These are phyloP conservation scores for Sanghuangporus weigelae DNA, from an alignment of 1,284 basidiomycete species.

Conservation along the genomic window DNA sequence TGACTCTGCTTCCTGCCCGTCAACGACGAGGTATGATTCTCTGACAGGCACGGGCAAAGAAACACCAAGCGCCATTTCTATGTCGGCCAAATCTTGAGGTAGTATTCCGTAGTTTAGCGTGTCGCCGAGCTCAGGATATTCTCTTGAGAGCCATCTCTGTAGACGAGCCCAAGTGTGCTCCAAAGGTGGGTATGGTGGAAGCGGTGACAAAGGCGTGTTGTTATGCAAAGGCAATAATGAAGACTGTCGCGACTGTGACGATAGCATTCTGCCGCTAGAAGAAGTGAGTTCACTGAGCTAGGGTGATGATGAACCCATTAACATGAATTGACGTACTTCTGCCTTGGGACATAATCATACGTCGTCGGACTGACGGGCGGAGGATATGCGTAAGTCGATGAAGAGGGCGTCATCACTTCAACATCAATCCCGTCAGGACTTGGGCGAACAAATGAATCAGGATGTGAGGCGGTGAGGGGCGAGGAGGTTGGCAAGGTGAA, in stretches of 20 bases:
- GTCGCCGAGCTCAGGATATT: constrained; percentile 88
- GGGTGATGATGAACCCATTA: constrained; percentile 8
- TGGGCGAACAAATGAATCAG: constrained; percentile 54
- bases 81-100: constrained; percentile 65
- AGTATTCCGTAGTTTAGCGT: constrained; percentile 85
- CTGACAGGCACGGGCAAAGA: constrained; percentile 73
- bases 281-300: constrained; percentile 9
- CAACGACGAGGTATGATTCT: constrained; percentile 77
- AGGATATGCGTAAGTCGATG: constrained; percentile 66
- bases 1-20: constrained; percentile 87
- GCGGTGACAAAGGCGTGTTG: constrained; percentile 33
- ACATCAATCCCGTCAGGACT: constrained; percentile 44
- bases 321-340: constrained; percentile 42
- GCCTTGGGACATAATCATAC: constrained; percentile 52
- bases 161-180: constrained; percentile 77
- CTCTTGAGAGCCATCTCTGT: constrained; percentile 65
- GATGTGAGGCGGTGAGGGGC: constrained; percentile 46
- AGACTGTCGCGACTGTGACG: constrained; percentile 42
- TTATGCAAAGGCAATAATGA: constrained; percentile 65
- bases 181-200: constrained; percentile 67
- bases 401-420: constrained; percentile 29
- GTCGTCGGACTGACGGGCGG: constrained; percentile 43
- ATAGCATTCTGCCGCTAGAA: constrained; percentile 24
- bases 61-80: constrained; percentile 81
- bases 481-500: constrained; percentile 73